Evolutionary conservation across 768 basidiomycete species (phyloP), one percentile per base, ranked within the genome.

Genomic region (Plicaturopsis crispa): DNA sequence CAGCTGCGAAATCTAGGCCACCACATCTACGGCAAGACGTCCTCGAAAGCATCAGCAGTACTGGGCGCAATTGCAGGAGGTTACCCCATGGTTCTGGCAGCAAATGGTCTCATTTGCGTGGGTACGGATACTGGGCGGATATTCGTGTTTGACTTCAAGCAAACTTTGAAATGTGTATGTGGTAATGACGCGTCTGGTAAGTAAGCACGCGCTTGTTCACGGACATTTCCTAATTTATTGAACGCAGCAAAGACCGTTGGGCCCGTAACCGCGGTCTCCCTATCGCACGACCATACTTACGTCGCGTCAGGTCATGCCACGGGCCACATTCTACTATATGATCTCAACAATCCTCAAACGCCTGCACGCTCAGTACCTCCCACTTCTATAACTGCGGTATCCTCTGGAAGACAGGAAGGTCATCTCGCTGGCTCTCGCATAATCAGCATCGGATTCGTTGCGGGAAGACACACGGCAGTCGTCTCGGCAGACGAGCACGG

Each of bases 211-310:
- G 32, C 20, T 33, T 41, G 23, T 33, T 43, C 14, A 33, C 21
- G 19, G 24, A 30, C 14, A 22, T 11, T 7, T 21, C 13, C 13
- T 5, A 10, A 11, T 12, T 11, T 17, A 21, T 42, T 26, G 22
- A 17, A 31, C 42, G 35, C 59, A 85, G 84, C 68, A 30, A 78
- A 66, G 48, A 59, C 61, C 3, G 61, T 80, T 7, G 89, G 90
- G 14, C 59, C 87, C 11, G 85, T 91, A 6, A 93, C 87, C n/a
- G 85, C 93, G 1, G 59, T 99, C 11, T 82, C 89, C 1, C 65
- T 99, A 33, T 96, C 93, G 6, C 80, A 88, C 49, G 96, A 99
- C 54, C 89, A 91, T 48, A 97, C 93, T 1, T 96, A 80, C 56
- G 67, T 97, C 35, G 94, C 84, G 0, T 83, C 83, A 2, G 96